Evolutionary conservation across 495 filamentous ascomycete species (phyloP), one percentile per base, ranked within the genome.

Genomic region (Hypomontagnella monticulosa): DNA sequence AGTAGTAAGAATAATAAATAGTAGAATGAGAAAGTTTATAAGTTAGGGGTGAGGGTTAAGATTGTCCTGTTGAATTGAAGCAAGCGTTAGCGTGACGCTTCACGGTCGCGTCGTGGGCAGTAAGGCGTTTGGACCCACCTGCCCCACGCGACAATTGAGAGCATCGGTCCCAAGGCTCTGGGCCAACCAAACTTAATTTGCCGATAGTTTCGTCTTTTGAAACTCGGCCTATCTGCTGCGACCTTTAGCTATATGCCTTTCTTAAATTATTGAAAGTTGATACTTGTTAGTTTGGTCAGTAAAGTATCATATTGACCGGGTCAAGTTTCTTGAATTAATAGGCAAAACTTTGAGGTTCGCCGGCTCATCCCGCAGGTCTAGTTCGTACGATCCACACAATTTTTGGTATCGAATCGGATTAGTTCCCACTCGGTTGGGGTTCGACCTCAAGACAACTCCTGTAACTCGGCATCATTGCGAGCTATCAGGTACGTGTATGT

Each of bases 121-220:
- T 27, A 27, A 27, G 23, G 23, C 23, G 23, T 27, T 6, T 27
- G 23, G 23, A 27, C 23, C 67, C 66, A 66, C 67, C 27, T 66
- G 23, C 23, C 23, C 23, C 23, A 27, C 23, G 23, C 23, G 23
- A 27, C 23, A 27, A 59, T 9, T 30, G 16, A n/a, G n/a, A n/a
- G n/a, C n/a, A n/a, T n/a, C n/a, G 41, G 49, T 65, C 55, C 62
- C 53, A 36, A 47, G 9, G 36, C 23, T 51, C n/a, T 55, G 55
- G 49, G 27, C 48, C 55, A 7, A 49, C 42, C 42, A 32, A 54
- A 23, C 41, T 42, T 18, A 16, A 57, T 49, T 53, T 47, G 44
- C 19, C 34, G 23, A 33, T 1, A 34, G n/a, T 38, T 36, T 50
- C 11, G 1, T 5, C 43, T 41, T 16, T 18, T 32, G 8, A 52